Conservation (phyloP, 2,329 filamentous ascomycete genomes). For the Penicillium sp. region DNA sequence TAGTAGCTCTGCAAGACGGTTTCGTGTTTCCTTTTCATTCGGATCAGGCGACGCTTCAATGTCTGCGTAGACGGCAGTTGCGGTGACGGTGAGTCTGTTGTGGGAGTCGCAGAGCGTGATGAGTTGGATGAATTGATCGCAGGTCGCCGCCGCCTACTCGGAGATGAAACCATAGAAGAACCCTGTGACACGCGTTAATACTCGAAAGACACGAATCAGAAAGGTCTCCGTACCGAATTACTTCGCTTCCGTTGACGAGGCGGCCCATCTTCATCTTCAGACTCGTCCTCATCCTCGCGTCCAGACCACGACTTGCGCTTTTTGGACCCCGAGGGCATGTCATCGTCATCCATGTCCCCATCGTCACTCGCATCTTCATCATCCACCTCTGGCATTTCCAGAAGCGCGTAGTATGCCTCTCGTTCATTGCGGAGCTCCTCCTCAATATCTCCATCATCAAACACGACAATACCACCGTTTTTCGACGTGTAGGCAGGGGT, state of each 20-base stretch:
- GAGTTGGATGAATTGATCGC: conserved; percentile 43
- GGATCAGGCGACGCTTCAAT: conserved; percentile 67
- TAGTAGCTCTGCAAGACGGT: conserved; percentile 75
- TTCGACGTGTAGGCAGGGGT: conserved; percentile 67
- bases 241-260: conserved; percentile 77
- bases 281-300: conserved; percentile 60
- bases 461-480: conserved; percentile 83
- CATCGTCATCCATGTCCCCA: conserved; percentile 55
- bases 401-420: conserved; percentile 76
- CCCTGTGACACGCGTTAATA: conserved; percentile 26
- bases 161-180: conserved; percentile 40
- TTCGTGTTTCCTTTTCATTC: conserved; percentile 73
- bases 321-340: conserved; percentile 45
- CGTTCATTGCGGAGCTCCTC: conserved; percentile 69
- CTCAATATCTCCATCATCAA: conserved; percentile 93
- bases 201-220: background rate
- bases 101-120: conserved; percentile 44
- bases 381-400: conserved; percentile 85
- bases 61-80: conserved; percentile 65
- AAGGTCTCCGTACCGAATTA: conserved; percentile 62
- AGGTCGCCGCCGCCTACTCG: conserved; percentile 38
- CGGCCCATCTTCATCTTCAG: conserved; percentile 66
- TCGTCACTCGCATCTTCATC: conserved; percentile 62
- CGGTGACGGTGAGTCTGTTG: conserved; percentile 39
- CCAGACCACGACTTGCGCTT: conserved; percentile 80